These are phyloP conservation scores for Dactylonectria estremocensis DNA, from an alignment of 2,329 filamentous ascomycete species.

Conservation along the genomic window DNA sequence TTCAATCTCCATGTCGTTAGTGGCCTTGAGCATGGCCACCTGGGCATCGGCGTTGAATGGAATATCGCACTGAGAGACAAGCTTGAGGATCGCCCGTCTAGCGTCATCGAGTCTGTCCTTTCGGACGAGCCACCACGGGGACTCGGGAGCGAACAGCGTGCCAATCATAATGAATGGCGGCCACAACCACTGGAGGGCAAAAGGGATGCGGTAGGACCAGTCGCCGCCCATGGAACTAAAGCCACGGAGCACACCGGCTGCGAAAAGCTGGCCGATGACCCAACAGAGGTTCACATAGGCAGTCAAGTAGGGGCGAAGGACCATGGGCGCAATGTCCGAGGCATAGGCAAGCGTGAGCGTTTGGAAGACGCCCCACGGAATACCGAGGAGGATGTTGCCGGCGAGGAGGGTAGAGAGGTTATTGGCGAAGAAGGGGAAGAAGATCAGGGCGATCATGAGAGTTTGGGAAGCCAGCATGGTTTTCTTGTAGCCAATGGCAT, in stretches of 20 bases:
- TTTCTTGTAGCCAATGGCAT: conserved; percentile 72
- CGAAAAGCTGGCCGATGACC: conserved; percentile 63
- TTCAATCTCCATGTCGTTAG: too few relatives aligned
- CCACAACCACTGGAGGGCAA: conserved; percentile 65
- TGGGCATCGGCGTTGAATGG: conserved; percentile 59
- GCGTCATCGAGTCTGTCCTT: conserved; percentile 57
- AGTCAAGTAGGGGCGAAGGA: conserved; percentile 63
- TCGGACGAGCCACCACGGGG: conserved; percentile 66
- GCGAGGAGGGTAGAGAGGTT: conserved; percentile 68
- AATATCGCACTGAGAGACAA: conserved; percentile 46
- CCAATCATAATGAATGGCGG: conserved; percentile 60
- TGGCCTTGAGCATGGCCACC: conserved; percentile 62
- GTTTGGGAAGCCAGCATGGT: conserved; percentile 70
- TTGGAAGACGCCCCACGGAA: conserved; percentile 64
- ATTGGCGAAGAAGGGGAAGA: conserved; percentile 72
- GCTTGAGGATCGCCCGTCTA: conserved; percentile 55
- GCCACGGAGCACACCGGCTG: conserved; percentile 59
- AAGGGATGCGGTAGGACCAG: conserved; percentile 64
- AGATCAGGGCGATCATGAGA: conserved; percentile 67
- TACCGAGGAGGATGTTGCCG: conserved; percentile 69
- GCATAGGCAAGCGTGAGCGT: conserved; percentile 64
- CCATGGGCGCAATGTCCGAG: conserved; percentile 61
- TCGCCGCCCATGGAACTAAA: conserved; percentile 55
- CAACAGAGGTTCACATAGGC: conserved; percentile 66
- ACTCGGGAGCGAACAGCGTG: conserved; percentile 62